phyloP scores from a whole-genome alignment of 139 green algal genomes.

The Chlamydomonas sp. region DNA sequence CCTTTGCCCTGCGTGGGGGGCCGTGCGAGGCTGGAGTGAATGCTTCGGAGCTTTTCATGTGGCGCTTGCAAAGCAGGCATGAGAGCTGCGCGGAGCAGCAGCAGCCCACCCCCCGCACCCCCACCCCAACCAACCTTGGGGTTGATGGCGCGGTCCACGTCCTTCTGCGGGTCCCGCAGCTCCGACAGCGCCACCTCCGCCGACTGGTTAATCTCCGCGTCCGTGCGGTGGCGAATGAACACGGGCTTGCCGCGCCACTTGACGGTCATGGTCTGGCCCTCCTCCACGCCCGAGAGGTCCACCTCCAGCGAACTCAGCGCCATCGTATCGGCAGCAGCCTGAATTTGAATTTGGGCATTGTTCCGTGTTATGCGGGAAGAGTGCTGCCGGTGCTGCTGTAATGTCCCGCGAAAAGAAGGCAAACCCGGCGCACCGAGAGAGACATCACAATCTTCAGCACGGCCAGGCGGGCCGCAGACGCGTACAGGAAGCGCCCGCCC shows the following conservation, averaged over 20 bases:
- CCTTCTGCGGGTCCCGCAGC: constrained; percentile 93
- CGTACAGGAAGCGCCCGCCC: constrained; percentile 98
- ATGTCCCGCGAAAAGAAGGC: background rate
- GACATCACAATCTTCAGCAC: constrained; percentile 98
- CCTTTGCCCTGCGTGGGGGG: too few species aligned
- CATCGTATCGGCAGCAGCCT: constrained; percentile 93
- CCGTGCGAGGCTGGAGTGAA: too few species aligned
- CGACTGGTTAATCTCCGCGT: constrained; percentile 86
- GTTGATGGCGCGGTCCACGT: constrained; percentile 80
- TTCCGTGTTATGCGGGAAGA: background rate
- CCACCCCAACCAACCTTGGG: constrained; percentile 70
- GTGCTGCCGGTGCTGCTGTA: too few species aligned
- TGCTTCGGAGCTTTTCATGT: too few species aligned
- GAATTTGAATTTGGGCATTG: background rate
- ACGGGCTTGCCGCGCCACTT: constrained; percentile 99
- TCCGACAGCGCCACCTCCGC: constrained; percentile 75
- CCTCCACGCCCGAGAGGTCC: constrained; percentile 89
- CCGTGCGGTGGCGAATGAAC: constrained; percentile 93
- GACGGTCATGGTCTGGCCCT: constrained; percentile 93
- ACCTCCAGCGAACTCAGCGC: constrained; percentile 95
- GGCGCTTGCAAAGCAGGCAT: too few species aligned
- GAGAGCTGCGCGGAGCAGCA: too few species aligned
- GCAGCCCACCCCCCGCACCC: too few species aligned
- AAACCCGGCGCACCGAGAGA: constrained; percentile 80
- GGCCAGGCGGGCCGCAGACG: constrained; percentile 90